phyloP scores from a whole-genome alignment of 495 filamentous ascomycete genomes.

The Podospora anserina region DNA sequence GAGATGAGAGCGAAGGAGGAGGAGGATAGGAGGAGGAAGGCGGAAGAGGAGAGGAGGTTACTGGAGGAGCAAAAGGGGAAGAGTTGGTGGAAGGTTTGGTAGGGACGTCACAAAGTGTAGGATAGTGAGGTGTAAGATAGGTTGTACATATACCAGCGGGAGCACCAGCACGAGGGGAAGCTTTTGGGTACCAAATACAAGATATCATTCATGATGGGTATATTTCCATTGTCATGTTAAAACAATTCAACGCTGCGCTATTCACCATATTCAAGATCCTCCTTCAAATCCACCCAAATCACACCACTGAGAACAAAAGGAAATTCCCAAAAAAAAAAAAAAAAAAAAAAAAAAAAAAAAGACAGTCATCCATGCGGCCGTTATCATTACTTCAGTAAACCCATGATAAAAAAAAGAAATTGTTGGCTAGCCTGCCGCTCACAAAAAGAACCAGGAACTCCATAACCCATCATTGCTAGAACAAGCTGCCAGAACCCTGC shows the following conservation, averaged over 20 bases:
- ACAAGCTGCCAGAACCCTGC: neutral
- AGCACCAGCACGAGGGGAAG: neutral
- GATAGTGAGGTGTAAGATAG: neutral
- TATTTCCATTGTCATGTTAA: neutral
- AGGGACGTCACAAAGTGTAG: constrained; percentile 13
- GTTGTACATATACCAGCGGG: neutral
- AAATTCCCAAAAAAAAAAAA: neutral
- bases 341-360: neutral
- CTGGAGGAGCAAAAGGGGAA: constrained; percentile 35
- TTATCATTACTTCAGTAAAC: neutral
- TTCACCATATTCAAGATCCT: neutral
- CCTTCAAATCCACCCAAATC: neutral
- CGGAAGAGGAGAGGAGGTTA: constrained; percentile 50
- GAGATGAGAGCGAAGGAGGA: constrained; percentile 49
- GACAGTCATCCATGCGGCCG: neutral
- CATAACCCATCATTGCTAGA: neutral
- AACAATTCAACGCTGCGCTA: neutral
- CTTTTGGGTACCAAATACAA: neutral
- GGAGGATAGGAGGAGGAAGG: constrained; percentile 33
- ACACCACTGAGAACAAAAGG: neutral
- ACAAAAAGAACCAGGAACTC: neutral
- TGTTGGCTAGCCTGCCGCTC: neutral
- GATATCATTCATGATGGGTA: neutral
- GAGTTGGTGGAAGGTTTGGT: constrained; percentile 55
- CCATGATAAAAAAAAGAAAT: neutral